phyloP scores from a whole-genome alignment of 371 early-diverging fungal genomes.

The Actinomortierella wolfii region DNA sequence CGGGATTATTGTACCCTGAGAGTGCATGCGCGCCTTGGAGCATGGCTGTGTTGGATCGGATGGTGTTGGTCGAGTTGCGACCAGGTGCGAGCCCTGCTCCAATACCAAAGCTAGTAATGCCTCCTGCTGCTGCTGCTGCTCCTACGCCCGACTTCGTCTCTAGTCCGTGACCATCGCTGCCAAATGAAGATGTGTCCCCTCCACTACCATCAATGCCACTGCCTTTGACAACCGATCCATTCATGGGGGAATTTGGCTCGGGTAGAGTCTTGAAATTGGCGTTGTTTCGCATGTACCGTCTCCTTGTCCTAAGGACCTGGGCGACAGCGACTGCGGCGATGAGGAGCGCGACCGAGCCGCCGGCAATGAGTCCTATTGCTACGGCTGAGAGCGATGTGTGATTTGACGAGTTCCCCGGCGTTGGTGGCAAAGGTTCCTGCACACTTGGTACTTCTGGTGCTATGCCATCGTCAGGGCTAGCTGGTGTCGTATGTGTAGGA shows the following conservation, averaged over 20 bases:
- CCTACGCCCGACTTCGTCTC: too few relatives aligned
- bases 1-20: conserved; percentile 7
- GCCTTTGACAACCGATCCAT: background rate
- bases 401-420: background rate
- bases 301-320: conserved; percentile 20
- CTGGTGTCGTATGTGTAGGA: background rate
- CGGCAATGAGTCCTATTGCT: conserved; percentile 32
- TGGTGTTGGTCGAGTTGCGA: conserved; percentile 26
- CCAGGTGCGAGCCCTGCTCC: background rate
- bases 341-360: conserved; percentile 18
- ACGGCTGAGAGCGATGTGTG: conserved; percentile 18
- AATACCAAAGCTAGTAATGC: background rate
- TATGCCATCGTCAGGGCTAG: too few relatives aligned
- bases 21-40: conserved; percentile 21
- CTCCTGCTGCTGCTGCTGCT: too few relatives aligned
- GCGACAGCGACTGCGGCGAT: conserved; percentile 22
- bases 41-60: conserved; percentile 28
- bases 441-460: too few relatives aligned
- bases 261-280: conserved; percentile 25
- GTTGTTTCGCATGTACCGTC: conserved; percentile 17
- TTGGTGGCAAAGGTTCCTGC: too few relatives aligned
- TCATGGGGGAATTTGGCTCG: conserved; percentile 5
- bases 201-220: background rate
- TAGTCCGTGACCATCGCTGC: too few relatives aligned
- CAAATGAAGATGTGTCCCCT: too few relatives aligned